Evolutionary conservation across 352 stramenopile species (phyloP), one percentile per base, ranked within the genome.

Genomic region (Blastocystis sp.): DNA sequence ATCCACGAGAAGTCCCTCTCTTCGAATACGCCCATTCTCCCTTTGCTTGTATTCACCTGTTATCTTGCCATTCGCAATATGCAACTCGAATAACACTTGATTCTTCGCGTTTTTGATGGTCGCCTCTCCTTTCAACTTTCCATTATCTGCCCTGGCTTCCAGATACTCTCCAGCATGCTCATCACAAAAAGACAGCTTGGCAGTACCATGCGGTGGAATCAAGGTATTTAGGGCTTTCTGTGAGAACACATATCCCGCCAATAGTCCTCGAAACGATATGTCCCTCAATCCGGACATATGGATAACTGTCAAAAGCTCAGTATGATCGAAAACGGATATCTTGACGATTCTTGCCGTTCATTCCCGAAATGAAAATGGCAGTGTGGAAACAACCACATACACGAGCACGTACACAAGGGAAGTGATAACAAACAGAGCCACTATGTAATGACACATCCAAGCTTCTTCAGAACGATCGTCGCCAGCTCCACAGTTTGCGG

Each of bases 371-470:
- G 28, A 34, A 34, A 34, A 34, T 34, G 28, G 28, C 28, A 0
- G 28, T 0, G 0, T 34, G 28, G 0, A 34, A 34, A 34, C 28
- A 34, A 34, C 28, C 28, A 34, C 28, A 34, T 34, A 34, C 28
- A 34, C 28, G 28, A 34, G 28, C 28, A 34, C 28, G 28, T 34
- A 34, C 28, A 34, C 28, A 34, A 34, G 28, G 48, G 48, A 14
- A 14, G 14, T 57, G 6, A 65, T 3, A 66, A 84, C 52, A 84
- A 84, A 84, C 74, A 84, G 48, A 66, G 21, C 9, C 2, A 84
- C 59, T 57, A 65, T 34, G 59, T 40, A 10, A 84, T 59, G 65
- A 43, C 59, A 45, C 54, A 84, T 7, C 74, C 74, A 2, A 84
- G 61, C 42, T 42, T 61, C 38, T 62, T 84, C 14, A 84, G 61